Base-by-base conservation (phyloP, 2,329 filamentous ascomycete genomes). In the Aspergillus fumigatus region DNA sequence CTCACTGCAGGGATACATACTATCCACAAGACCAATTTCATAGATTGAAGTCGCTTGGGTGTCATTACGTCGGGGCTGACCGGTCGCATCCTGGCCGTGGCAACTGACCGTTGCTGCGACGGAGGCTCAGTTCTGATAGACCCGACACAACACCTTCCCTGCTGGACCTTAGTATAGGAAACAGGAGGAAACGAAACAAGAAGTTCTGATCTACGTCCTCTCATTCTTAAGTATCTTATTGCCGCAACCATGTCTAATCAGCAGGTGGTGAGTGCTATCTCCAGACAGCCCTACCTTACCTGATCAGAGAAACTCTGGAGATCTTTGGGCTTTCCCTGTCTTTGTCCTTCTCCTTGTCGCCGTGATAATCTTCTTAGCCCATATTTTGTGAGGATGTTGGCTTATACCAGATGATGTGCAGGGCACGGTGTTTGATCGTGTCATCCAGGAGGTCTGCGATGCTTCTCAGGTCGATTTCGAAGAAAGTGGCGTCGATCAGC, bases 381-480 rank as follows among this genome's bases (percentile, higher is more conserved):
- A 25, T 54, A 11, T 41, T 29, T 38, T 53, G 54, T 57, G n/a
- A 59, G 56, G 51, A 64, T 51, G 43, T 59, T 62, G 49, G 62
- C 70, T 74, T 59, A 73, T 66, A 62, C 58, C 53, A 52, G 59
- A 57, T 65, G 57, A 58, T 55, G 50, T 58, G 67, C 60, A 86
- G 79, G 94, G 94, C 69, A 78, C 79, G 64, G 88, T 97, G 70
- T 99, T 97, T 71, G 81, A 88, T 61, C 90, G 94, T 78, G 92
- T 99, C 72, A 90, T 97, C 75, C 88, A 93, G 67, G 88, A 89
- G 79, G 92, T 99, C 71, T 90, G 97, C 75, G 88, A 93, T 67
- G 87, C 88, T 65, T 97, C 93, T 70, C 85, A 90, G 70, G 89
- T 93, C 70, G 94, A 97, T 77, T 97, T 99, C 73, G 94, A 99